These are phyloP conservation scores for Calonectria montana DNA, from an alignment of 2,329 filamentous ascomycete species.

Conservation along the genomic window DNA sequence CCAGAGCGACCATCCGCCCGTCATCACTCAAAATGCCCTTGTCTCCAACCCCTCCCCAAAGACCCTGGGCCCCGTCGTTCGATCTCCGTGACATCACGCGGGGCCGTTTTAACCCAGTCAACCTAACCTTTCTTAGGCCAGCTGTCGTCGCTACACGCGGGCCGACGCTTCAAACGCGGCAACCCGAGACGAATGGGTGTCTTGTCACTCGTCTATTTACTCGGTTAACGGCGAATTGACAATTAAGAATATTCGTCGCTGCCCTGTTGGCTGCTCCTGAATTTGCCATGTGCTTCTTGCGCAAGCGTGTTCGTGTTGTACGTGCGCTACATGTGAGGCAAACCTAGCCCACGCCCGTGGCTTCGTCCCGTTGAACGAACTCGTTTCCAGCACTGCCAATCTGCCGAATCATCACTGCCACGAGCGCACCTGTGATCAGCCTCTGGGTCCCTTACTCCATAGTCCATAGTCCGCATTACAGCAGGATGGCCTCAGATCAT, in stretches of 20 bases:
- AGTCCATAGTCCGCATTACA: background rate
- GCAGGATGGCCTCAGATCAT: constrained; percentile 15
- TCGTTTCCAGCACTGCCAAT: background rate
- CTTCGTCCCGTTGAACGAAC: constrained; percentile 2
- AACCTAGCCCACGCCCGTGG: background rate
- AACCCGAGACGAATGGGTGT: constrained; percentile 31
- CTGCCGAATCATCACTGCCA: constrained; percentile 18
- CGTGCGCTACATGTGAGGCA: background rate
- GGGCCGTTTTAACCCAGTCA: constrained; percentile 5
- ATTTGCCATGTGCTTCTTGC: constrained; percentile 3
- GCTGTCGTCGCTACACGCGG: constrained; percentile 18
- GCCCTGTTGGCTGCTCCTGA: background rate
- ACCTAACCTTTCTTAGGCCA: constrained; percentile 11
- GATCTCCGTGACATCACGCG: constrained; percentile 40
- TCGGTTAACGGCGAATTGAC: background rate
- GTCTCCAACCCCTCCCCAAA: constrained; percentile 13
- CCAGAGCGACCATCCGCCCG: background rate
- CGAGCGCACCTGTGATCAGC: constrained; percentile 11
- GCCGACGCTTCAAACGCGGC: constrained; percentile 26
- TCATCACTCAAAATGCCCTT: constrained; percentile 15
- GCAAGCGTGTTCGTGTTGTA: background rate
- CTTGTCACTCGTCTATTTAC: background rate
- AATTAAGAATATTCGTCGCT: background rate
- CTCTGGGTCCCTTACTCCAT: constrained; percentile 1
- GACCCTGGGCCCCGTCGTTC: constrained; percentile 34